Base-by-base conservation (phyloP, 148 eudicot genomes). In the Fagopyrum esculentum region DNA sequence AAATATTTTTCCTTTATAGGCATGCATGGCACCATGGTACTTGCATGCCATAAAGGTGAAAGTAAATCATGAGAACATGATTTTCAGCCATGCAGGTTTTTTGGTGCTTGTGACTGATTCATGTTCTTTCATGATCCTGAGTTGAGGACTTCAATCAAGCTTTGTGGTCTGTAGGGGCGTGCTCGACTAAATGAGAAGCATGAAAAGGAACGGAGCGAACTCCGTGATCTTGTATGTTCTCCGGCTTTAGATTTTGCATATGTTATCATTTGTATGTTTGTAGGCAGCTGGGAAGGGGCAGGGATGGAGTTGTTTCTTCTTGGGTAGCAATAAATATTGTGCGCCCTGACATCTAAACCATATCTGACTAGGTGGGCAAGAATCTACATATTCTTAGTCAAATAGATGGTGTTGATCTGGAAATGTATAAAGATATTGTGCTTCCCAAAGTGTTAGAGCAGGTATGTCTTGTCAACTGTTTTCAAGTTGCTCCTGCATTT, bases 81-180 rank as follows among this genome's bases (percentile, higher is more conserved):
- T 88, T 87, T 91, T 93, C 85, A 90, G 94, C 88, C 93, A 94
- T 94, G 97, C 96, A 92, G 98, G 96, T 87, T 88, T 89, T 81
- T 72, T 95, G 88, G 86, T 91, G 93, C 89, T 92, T 90, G 90
- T 87, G 86, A 87, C 83, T 85, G 87, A 90, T 90, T 85, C 89
- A 89, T 91, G 85, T 84, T 86, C 87, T 92, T 89, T 87, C 93
- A 80, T 91, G 91, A 88, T 81, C 92, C 91, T 89, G 90, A 88
- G 87, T 87, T 89, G 91, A 89, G 91, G 91, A 90, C 87, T 90
- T 92, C 97, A 87, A 89, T 90, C 85, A 85, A 93, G 90, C 86
- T 92, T 95, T 95, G 85, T 95, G 96, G 90, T 89, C 96, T 95
- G 99, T 96, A 95, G 99, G 99, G 97, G 77, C 91, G 96, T 78